A percentile compares a stretch with the other conserved stretches of the same genome.
Conservation (phyloP, 495 filamentous ascomycete genomes). For the Hypoxylon crocopeplum region DNA sequence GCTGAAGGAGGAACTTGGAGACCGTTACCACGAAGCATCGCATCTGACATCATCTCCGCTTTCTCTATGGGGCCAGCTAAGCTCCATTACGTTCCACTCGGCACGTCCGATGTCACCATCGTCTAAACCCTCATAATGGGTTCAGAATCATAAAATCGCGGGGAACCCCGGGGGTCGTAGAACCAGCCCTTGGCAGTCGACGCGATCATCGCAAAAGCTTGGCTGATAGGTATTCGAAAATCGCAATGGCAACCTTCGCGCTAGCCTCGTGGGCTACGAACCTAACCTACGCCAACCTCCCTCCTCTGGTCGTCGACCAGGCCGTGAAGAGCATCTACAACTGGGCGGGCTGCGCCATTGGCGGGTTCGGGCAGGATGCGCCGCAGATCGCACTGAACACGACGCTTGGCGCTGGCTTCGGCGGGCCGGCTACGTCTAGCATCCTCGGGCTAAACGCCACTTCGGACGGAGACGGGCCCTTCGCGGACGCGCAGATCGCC, state of each 20-base stretch:
- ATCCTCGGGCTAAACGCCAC: conserved; percentile 49
- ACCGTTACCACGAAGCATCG: conserved; percentile 5
- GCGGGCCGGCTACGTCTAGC: conserved; percentile 51
- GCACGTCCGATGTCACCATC: not conserved
- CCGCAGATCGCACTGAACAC: conserved; percentile 51
- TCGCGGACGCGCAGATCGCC: conserved; percentile 57
- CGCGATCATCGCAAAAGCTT: no score
- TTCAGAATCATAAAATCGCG: conserved; percentile 6
- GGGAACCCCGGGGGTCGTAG: not conserved
- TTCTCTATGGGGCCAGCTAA: not conserved
- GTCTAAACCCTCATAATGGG: not conserved
- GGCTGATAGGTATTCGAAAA: not conserved
- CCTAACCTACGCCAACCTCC: conserved; percentile 44
- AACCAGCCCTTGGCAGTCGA: not conserved
- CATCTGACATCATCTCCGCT: conserved; percentile 11
- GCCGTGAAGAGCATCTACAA: conserved; percentile 56
- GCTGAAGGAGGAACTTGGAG: conserved; percentile 1
- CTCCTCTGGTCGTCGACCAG: conserved; percentile 39
- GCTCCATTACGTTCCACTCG: not conserved
- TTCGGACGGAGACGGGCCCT: conserved; percentile 1
- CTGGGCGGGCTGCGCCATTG: conserved; percentile 60
- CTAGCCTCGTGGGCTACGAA: conserved; percentile 49
- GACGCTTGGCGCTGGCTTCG: conserved; percentile 48
- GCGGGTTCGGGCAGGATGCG: conserved; percentile 54
- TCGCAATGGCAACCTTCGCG: conserved; percentile 48